Evolutionary conservation across 1,139 yeast genomes (phyloP).

Genomic region (Candida labiduridarum): DNA sequence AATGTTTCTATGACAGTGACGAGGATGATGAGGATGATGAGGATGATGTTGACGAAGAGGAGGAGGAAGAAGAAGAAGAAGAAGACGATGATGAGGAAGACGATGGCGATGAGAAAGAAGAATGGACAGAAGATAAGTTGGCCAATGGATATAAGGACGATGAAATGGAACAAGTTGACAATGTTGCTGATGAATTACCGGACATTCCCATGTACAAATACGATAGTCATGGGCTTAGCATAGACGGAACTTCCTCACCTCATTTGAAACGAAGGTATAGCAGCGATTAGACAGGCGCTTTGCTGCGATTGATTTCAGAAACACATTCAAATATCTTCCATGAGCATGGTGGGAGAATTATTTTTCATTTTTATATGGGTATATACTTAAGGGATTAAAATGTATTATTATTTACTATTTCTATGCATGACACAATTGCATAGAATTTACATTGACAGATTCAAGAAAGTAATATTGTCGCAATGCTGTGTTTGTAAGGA

Average conservation of each 20-base stretch:
- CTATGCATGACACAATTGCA: too few relatives aligned
- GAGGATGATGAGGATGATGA: conserved; percentile 11
- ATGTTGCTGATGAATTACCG: conserved; percentile 3
- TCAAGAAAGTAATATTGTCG: too few relatives aligned
- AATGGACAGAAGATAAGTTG: too few relatives aligned
- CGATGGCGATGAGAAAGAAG: conserved; percentile 15
- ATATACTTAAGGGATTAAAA: too few relatives aligned
- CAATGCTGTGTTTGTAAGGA: too few relatives aligned
- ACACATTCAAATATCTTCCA: too few relatives aligned
- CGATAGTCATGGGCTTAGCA: conserved; percentile 28
- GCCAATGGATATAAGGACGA: neutral
- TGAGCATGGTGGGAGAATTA: neutral
- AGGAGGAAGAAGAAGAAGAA: conserved; percentile 9
- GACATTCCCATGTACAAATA: conserved; percentile 16
- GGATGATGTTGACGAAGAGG: conserved; percentile 11
- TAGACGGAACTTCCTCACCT: conserved; percentile 38
- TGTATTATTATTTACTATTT: too few relatives aligned
- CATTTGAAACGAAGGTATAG: conserved; percentile 35
- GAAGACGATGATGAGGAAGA: conserved; percentile 17
- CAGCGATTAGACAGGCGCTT: conserved; percentile 1
- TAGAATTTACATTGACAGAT: too few relatives aligned
- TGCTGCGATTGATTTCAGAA: neutral
- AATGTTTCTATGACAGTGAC: conserved; percentile 18
- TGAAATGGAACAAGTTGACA: conserved; percentile 8
- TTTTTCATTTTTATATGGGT: neutral